Evolutionary conservation across 176 grass and related monocot genomes (phyloP), one percentile per base, ranked within the genome.

Genomic region (Puya raimondii): DNA sequence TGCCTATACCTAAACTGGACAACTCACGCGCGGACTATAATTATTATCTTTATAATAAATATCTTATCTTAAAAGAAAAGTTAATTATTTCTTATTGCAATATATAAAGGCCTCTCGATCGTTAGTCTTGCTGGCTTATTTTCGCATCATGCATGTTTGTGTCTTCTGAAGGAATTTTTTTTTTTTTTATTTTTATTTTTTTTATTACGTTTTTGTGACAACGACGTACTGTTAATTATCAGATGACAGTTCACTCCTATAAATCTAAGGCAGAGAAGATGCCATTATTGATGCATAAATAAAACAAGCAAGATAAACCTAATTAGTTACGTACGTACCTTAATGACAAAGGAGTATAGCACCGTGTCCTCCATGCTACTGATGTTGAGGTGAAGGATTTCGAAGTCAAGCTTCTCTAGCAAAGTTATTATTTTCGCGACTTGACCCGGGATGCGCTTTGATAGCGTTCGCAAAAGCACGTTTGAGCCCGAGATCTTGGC

Each of bases 351-450:
- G 53, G 94, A 99, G 80, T 99, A 79, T 65, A 99, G 89, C 15
- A 90, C 89, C 22, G 89, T 90, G 74, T 99, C 89, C 2, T 99
- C 89, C 87, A 84, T 99, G 89, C 86, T 90, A 74, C 87, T 93
- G 68, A 99, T 93, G 71, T 99, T 99, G 65, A 93, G 81, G 57
- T 99, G 94, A 70, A 97, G 81, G 57, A 92, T 81, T 76, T 97
- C 84, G 11, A 97, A 84, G 50, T 92, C 77, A 18, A 90, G 76
- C 11, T 48, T 78, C 73, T 99, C 89, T 10, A 99, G 84, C 63
- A 85, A 53, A 25, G 74, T 78, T 47, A 90, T 76, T 47, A 99
- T 88, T 78, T 51, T 86, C 54, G 83, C 27, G 12, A 84, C 81
- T 47, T 97, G 93, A 0, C 89, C 89, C 0, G 89, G 79, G 26